Evolutionary conservation across 164 flowering plant species (phyloP).

Genomic region (Vitis rotundifolia): DNA sequence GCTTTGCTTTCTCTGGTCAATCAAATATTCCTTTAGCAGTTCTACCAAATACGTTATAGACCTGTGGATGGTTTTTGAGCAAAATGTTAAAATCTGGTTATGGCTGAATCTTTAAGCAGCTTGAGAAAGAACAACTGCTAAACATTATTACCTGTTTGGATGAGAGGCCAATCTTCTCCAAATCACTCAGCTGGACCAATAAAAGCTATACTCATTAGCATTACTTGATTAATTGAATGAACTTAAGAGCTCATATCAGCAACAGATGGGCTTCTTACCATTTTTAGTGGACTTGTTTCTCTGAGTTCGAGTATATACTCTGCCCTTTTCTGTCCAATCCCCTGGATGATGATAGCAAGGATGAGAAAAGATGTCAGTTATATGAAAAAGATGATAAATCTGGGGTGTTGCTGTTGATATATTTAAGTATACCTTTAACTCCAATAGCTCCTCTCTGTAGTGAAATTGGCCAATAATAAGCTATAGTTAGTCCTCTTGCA

Average conservation of each 20-base stretch:
- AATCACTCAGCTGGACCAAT: constrained; percentile 64
- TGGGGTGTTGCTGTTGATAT: not conserved
- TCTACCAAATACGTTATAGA: constrained; percentile 56
- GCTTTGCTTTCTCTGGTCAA: constrained; percentile 10
- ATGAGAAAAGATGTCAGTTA: not conserved
- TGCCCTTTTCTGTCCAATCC: constrained; percentile 82
- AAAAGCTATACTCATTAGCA: constrained; percentile 10
- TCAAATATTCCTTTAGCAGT: constrained; percentile 62
- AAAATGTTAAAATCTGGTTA: not conserved
- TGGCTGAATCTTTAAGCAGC: not conserved
- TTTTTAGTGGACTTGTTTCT: constrained; percentile 68
- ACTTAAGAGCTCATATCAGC: no score
- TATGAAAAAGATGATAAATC: not conserved
- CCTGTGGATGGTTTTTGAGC: constrained; percentile 28
- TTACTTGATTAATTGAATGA: not conserved
- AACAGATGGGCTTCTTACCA: constrained; percentile 43
- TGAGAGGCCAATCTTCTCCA: constrained; percentile 88
- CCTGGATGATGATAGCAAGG: constrained; percentile 36
- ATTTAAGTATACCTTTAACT: constrained; percentile 55
- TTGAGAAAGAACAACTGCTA: no score
- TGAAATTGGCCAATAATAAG: constrained; percentile 8
- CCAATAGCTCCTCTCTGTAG: constrained; percentile 74
- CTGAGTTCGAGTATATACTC: constrained; percentile 73
- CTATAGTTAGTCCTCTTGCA: not conserved
- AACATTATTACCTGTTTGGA: constrained; percentile 64